phyloP scores from a whole-genome alignment of 2,329 filamentous ascomycete species.

The Sporothrix schenckii region DNA sequence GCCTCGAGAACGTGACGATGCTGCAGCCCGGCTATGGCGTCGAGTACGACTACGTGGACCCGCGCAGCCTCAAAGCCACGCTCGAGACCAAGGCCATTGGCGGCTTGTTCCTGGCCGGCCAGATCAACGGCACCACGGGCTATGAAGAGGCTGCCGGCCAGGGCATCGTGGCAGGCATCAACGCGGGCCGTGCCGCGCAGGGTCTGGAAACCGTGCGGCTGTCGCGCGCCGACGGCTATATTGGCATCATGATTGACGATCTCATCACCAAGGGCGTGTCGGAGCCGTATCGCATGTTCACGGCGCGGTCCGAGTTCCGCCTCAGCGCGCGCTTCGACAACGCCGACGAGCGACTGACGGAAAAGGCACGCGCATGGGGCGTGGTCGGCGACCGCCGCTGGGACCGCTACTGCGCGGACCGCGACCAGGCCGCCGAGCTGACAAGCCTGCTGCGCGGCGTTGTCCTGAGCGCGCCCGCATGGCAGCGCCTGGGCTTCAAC shows the following conservation, averaged over 20 bases:
- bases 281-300: constrained; percentile 99
- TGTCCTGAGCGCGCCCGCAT: constrained; percentile 30
- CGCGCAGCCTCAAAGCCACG: constrained; percentile 80
- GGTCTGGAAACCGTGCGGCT: constrained; percentile 68
- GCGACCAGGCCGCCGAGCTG: constrained; percentile 68
- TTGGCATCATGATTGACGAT: constrained; percentile 98
- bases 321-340: constrained; percentile 93
- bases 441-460: constrained; percentile 55
- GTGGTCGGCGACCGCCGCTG: constrained; percentile 80
- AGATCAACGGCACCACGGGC: constrained; percentile 97
- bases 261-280: constrained; percentile 95
- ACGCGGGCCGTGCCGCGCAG: constrained; percentile 80
- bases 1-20: constrained; percentile 87
- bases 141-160: constrained; percentile 98
- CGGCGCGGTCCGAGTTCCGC: constrained; percentile 89
- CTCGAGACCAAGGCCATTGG: constrained; percentile 90
- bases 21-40: constrained; percentile 95
- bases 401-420: constrained; percentile 67
- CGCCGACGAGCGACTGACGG: constrained; percentile 83
- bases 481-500: constrained; percentile 44
- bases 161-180: constrained; percentile 88
- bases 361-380: constrained; percentile 73
- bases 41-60: constrained; percentile 98
- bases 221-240: constrained; percentile 86
- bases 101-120: constrained; percentile 88